Percentiles rank a stretch among this genome's conserved stretches.
These are phyloP conservation scores for Cercophora samala DNA, from an alignment of 495 filamentous ascomycete species.

Conservation along the genomic window DNA sequence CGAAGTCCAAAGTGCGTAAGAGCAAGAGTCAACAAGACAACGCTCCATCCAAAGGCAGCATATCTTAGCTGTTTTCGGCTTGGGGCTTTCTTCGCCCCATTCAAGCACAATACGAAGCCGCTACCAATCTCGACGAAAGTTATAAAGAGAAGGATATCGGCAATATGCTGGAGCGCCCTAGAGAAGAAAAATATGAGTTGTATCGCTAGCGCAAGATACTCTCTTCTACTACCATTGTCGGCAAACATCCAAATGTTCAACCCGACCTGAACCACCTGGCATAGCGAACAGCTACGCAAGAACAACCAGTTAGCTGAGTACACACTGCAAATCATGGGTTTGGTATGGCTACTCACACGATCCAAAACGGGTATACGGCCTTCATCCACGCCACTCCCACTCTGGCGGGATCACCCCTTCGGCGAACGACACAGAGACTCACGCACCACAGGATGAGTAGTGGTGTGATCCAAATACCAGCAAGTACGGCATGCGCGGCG, in stretches of 20 bases:
- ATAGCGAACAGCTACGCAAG: constrained; percentile 3
- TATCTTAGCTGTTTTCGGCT: constrained; percentile 11
- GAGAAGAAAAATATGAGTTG: neutral
- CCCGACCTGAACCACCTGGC: neutral
- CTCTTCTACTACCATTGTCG: neutral
- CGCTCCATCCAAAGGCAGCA: constrained; percentile 1
- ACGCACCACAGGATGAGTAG: constrained; percentile 25
- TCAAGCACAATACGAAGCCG: constrained; percentile 23
- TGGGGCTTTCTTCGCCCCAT: neutral
- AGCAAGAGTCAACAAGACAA: constrained; percentile 17
- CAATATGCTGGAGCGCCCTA: constrained; percentile 14
- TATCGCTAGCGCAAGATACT: neutral
- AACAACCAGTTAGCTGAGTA: constrained; percentile 4
- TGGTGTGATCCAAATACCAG: constrained; percentile 18
- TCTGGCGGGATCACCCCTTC: constrained; percentile 25
- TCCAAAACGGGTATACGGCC: constrained; percentile 20
- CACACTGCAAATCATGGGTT: neutral
- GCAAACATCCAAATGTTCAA: neutral
- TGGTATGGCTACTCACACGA: constrained; percentile 19
- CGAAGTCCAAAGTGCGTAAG: constrained; percentile 9
- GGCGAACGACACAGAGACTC: constrained; percentile 21
- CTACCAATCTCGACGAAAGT: constrained; percentile 24
- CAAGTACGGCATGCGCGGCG: constrained; percentile 12
- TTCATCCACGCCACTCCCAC: constrained; percentile 27
- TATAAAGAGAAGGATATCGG: constrained; percentile 22